phyloP scores from a whole-genome alignment of 176 grass and related monocot species.

The sorghum (Sorghum bicolor) region Sorghum_bicolor_NCBIv3 NC_012876.2:62032001-62032500 shows the following conservation, averaged over 20 bases:
- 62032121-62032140: slow-evolving; percentile 47
- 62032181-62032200: slow-evolving; percentile 65
- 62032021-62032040: neutral
- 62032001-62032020: slow-evolving; percentile 4
- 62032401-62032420: slow-evolving; percentile 62
- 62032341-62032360: slow-evolving; percentile 58
- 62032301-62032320: slow-evolving; percentile 64
- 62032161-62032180: slow-evolving; percentile 73
- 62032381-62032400: slow-evolving; percentile 45
- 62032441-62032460: slow-evolving; percentile 53
- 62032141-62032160: slow-evolving; percentile 72
- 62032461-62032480: slow-evolving; percentile 45
- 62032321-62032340: slow-evolving; percentile 64
- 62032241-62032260: slow-evolving; percentile 46
- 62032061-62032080: slow-evolving; percentile 99
- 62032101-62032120: slow-evolving; percentile 82
- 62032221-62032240: slow-evolving; percentile 30
- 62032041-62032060: slow-evolving; percentile 19
- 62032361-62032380: slow-evolving; percentile 53
- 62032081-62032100: slow-evolving; percentile 68
- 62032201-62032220: slow-evolving; percentile 54
- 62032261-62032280: slow-evolving; percentile 68
- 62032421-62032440: slow-evolving; percentile 67
- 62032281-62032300: slow-evolving; percentile 51
- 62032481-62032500: slow-evolving; percentile 17